Conservation (phyloP, 2,329 filamentous ascomycete species). For the Hypoxylon sp. region DNA sequence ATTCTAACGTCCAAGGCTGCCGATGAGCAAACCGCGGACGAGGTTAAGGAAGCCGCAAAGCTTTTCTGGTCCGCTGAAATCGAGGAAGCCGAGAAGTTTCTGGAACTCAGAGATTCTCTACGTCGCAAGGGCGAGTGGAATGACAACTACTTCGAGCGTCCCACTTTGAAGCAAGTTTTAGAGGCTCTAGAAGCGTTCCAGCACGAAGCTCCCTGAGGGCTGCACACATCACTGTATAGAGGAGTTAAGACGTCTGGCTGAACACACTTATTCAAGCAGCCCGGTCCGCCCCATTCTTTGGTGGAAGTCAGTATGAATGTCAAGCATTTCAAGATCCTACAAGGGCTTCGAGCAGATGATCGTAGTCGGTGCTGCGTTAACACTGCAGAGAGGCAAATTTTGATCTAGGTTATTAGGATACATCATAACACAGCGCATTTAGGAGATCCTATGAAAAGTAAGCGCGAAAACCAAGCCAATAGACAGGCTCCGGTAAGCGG, state of each 20-base stretch:
- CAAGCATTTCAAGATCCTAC: constrained; percentile 8
- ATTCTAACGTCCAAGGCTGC: constrained; percentile 58
- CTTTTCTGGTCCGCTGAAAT: constrained; percentile 67
- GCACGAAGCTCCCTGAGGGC: constrained; percentile 19
- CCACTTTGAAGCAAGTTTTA: constrained; percentile 63
- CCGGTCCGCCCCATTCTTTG: background rate
- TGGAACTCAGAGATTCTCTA: constrained; percentile 59
- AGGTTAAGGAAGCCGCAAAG: constrained; percentile 55
- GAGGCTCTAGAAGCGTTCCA: constrained; percentile 49
- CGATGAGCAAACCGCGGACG: constrained; percentile 55
- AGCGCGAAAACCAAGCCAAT: constrained; percentile 10
- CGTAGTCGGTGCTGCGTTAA: constrained; percentile 8
- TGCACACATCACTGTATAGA: background rate
- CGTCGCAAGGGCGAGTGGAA: constrained; percentile 62
- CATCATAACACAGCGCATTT: constrained; percentile 7
- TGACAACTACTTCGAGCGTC: constrained; percentile 66
- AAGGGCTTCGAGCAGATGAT: constrained; percentile 4
- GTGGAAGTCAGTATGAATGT: constrained; percentile 7
- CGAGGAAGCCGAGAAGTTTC: constrained; percentile 63
- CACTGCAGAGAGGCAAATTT: constrained; percentile 8
- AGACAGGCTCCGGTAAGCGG: background rate
- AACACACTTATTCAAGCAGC: constrained; percentile 1
- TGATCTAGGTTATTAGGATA: background rate
- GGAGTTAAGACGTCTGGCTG: background rate
- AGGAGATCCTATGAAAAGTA: background rate